phyloP scores from a whole-genome alignment of 2,329 filamentous ascomycete genomes.

The Coleophoma cylindrospora region DNA sequence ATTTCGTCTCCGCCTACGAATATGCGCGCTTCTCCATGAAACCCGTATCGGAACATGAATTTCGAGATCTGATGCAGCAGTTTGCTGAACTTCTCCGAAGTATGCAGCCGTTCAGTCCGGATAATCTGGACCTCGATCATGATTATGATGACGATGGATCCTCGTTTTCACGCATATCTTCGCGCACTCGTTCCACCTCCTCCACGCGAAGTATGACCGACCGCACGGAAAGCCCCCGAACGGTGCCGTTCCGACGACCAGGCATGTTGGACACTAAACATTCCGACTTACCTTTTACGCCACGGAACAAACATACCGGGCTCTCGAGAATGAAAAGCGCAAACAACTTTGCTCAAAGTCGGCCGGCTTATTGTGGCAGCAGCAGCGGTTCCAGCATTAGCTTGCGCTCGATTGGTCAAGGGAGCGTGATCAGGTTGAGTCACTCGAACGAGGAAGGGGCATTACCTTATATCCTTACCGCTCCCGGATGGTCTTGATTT shows the following conservation, averaged over 20 bases:
- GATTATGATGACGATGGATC: conserved; percentile 23
- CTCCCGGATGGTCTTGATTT: conserved; percentile 9
- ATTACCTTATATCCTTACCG: conserved; percentile 21
- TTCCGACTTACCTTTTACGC: conserved; percentile 17
- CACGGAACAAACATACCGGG: conserved; percentile 13
- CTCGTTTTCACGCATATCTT: conserved; percentile 14
- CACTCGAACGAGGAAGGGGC: conserved; percentile 14
- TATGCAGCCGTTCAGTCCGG: conserved; percentile 51
- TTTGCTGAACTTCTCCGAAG: conserved; percentile 76
- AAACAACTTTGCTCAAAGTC: conserved; percentile 19
- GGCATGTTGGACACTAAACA: conserved; percentile 8
- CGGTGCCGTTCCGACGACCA: conserved; percentile 13
- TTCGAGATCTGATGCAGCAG: conserved; percentile 74
- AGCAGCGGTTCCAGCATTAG: conserved; percentile 16
- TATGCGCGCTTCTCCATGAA: conserved; percentile 73
- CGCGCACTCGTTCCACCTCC: conserved; percentile 19
- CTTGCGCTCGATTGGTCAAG: conserved; percentile 18
- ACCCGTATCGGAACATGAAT: conserved; percentile 64
- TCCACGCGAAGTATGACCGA: conserved; percentile 15
- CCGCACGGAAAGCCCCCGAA: conserved; percentile 22
- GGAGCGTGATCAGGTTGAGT: conserved; percentile 24
- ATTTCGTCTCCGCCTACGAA: conserved; percentile 77
- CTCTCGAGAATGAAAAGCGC: conserved; percentile 14
- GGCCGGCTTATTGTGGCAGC: conserved; percentile 15
- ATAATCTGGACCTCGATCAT: conserved; percentile 16